Evolutionary conservation across 2,329 filamentous ascomycete species (phyloP).

Genomic region (Pezicula rhizophila): DNA sequence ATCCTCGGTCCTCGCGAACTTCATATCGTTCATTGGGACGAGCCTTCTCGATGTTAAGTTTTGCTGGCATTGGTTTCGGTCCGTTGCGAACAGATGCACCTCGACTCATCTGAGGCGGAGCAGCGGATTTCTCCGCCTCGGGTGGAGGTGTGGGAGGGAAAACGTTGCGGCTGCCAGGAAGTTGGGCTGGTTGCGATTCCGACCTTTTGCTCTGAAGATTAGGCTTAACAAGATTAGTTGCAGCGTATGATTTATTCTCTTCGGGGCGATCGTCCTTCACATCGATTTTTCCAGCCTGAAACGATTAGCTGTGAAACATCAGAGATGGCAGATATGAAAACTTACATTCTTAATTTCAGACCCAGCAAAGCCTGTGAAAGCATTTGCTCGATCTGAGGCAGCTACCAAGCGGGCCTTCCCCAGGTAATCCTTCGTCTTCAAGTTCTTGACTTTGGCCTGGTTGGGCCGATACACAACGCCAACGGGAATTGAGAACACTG

Average conservation of each 20-base stretch:
- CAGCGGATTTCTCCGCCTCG: conserved; percentile 63
- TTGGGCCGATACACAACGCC: conserved; percentile 94
- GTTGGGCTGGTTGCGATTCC: conserved; percentile 68
- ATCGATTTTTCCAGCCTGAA: conserved; percentile 43
- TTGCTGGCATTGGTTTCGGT: conserved; percentile 53
- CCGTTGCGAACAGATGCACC: conserved; percentile 57
- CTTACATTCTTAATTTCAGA: conserved; percentile 70
- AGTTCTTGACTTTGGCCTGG: conserved; percentile 94
- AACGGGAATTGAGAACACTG: conserved; percentile 95
- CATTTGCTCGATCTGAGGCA: conserved; percentile 73
- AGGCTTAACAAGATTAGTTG: conserved; percentile 86
- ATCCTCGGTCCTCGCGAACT: conserved; percentile 28
- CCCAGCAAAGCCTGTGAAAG: conserved; percentile 75
- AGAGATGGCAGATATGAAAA: conserved; percentile 8
- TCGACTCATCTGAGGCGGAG: conserved; percentile 36
- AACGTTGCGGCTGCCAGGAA: conserved; percentile 69
- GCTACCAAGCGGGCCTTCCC: conserved; percentile 93
- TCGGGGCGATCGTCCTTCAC: conserved; percentile 73
- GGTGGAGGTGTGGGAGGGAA: conserved; percentile 99
- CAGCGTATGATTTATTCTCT: conserved; percentile 85
- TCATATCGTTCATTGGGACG: conserved; percentile 37
- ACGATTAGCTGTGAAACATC: conserved; percentile 11
- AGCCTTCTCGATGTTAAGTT: conserved; percentile 55
- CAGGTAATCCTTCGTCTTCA: conserved; percentile 96
- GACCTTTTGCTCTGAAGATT: conserved; percentile 66